Percentiles rank a stretch among this genome's conserved stretches.
Conservation (phyloP, 441 rosid genomes). For the Gossypium lobatum region DNA sequence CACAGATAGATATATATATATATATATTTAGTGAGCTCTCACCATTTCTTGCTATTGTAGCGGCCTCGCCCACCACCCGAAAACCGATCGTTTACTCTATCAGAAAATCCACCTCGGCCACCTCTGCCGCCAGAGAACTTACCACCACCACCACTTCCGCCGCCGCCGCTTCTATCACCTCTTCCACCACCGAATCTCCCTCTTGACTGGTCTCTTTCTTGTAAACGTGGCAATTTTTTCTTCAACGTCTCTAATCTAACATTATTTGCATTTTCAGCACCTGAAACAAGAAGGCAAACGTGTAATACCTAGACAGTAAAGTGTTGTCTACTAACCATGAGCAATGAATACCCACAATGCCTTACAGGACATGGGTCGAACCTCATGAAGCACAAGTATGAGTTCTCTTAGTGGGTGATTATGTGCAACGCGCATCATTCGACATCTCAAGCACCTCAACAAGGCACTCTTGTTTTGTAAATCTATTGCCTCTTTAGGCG, state of each 20-base stretch:
- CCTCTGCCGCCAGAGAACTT: constrained; percentile 28
- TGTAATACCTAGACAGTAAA: no score
- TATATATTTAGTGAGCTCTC: constrained; percentile 9
- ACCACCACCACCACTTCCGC: constrained; percentile 31
- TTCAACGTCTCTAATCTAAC: constrained; percentile 58
- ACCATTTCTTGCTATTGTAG: constrained; percentile 31
- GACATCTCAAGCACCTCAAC: no score
- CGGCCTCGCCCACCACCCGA: constrained; percentile 33
- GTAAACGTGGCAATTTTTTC: constrained; percentile 60
- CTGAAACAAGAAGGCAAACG: constrained; percentile 25
- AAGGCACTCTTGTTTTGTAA: no score
- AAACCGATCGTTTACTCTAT: constrained; percentile 35
- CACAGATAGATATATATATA: no score
- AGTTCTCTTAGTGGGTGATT: no score
- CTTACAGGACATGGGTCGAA: no score
- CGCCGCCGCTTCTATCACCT: no score
- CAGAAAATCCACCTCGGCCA: constrained; percentile 43
- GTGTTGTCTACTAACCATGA: no score
- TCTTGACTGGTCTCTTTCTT: constrained; percentile 59
- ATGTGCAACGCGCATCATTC: no score
- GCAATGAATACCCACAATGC: no score
- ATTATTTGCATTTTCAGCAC: constrained; percentile 56
- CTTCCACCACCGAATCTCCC: constrained; percentile 46
- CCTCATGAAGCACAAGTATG: no score
- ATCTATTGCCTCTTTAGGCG: no score